These are phyloP conservation scores for Aquanectria penicillioides DNA, from an alignment of 2,329 filamentous ascomycete genomes.

Conservation along the genomic window DNA sequence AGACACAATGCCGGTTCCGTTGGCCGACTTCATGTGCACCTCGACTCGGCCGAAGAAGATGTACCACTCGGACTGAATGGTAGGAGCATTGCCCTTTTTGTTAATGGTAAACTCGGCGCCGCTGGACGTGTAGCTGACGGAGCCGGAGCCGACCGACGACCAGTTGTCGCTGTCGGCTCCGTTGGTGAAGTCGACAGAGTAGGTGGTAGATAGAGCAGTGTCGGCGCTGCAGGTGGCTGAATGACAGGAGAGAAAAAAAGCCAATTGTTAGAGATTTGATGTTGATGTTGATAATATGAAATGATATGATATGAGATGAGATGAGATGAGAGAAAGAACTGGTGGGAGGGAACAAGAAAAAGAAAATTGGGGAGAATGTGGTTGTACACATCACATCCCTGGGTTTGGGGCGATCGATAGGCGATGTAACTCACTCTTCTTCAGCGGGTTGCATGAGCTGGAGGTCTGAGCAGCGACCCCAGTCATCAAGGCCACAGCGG, in stretches of 20 bases:
- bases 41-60: conserved; percentile 86
- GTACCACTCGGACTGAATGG: conserved; percentile 77
- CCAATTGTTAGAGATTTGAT: too few relatives aligned
- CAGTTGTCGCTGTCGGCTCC: conserved; percentile 34
- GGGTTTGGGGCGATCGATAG: too few relatives aligned
- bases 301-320: too few relatives aligned
- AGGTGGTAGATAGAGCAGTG: conserved; percentile 29
- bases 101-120: conserved; percentile 63
- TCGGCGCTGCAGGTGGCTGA: conserved; percentile 23
- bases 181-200: conserved; percentile 34
- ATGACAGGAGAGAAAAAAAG: too few relatives aligned
- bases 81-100: conserved; percentile 64
- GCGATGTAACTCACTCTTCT: conserved; percentile 29
- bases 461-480: conserved; percentile 18
- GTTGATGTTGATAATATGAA: background rate
- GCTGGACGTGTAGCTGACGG: conserved; percentile 29
- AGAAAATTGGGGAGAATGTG: too few relatives aligned
- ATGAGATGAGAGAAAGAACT: too few relatives aligned
- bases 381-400: too few relatives aligned
- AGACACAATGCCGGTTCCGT: conserved; percentile 80
- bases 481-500: conserved; percentile 14
- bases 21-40: conserved; percentile 74
- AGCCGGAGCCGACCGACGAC: conserved; percentile 29
- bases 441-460: conserved; percentile 34
- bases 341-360: background rate